These are phyloP conservation scores for Darksidea phi DNA, from an alignment of 495 filamentous ascomycete genomes.

Conservation along the genomic window DNA sequence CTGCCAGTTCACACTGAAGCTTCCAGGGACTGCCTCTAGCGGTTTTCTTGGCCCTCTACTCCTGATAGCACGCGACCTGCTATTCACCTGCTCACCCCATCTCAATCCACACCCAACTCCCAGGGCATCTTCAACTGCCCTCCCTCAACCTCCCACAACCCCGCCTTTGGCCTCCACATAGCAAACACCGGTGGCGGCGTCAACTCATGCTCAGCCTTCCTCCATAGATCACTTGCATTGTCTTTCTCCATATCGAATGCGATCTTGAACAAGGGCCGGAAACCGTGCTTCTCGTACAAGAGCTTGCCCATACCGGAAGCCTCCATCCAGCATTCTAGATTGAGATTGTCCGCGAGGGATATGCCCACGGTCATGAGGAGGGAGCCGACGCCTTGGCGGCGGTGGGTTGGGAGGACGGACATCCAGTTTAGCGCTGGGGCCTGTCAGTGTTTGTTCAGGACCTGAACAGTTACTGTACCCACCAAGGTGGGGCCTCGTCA, in stretches of 20 bases:
- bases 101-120: conserved; percentile 7
- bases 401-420: conserved; percentile 25
- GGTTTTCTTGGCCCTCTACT: not conserved
- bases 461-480: not conserved
- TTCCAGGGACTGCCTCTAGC: not conserved
- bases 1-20: no score
- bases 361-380: conserved; percentile 21
- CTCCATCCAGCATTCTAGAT: conserved; percentile 26
- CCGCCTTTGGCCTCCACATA: conserved; percentile 24
- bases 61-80: not conserved
- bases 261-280: conserved; percentile 17
- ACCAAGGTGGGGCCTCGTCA: conserved; percentile 25
- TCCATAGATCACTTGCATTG: conserved; percentile 16
- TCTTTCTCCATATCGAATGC: conserved; percentile 16
- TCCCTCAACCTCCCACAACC: conserved; percentile 1
- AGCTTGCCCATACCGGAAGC: conserved; percentile 17
- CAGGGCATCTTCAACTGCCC: conserved; percentile 10
- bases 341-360: conserved; percentile 2
- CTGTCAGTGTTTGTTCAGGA: not conserved
- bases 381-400: conserved; percentile 22
- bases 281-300: conserved; percentile 29
- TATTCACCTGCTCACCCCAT: not conserved
- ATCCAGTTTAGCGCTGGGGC: conserved; percentile 28
- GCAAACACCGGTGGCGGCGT: conserved; percentile 9
- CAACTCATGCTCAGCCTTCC: conserved; percentile 24